Percentiles rank a stretch among this genome's conserved stretches.
phyloP scores from a whole-genome alignment of 106 monocot species.

The Narthecium ossifragum region DNA sequence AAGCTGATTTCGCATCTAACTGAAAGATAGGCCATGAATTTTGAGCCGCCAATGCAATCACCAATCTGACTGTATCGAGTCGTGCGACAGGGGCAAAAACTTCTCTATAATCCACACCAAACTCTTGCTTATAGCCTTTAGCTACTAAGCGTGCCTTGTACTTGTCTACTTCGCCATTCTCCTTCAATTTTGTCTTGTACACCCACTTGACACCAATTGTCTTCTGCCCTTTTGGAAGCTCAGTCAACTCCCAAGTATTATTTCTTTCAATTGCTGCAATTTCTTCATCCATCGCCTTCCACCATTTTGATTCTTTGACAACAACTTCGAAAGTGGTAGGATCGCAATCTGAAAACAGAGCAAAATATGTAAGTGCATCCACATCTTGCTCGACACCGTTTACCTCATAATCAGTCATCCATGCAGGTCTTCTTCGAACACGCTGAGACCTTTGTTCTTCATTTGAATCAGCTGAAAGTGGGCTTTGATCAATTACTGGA shows the following conservation, averaged over 20 bases:
- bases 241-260: not conserved
- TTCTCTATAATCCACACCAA: constrained; percentile 6
- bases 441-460: not conserved
- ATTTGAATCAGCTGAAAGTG: no score
- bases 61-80: constrained; percentile 8
- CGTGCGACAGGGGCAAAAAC: not conserved
- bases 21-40: constrained; percentile 7
- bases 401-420: constrained; percentile 16
- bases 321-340: constrained; percentile 5
- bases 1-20: constrained; percentile 17
- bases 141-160: not conserved
- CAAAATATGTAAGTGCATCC: constrained; percentile 10
- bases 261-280: not conserved
- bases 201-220: constrained; percentile 4
- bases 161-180: not conserved
- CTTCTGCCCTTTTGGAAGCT: not conserved
- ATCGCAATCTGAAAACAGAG: constrained; percentile 15
- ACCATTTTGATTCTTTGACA: not conserved
- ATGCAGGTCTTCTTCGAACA: constrained; percentile 12
- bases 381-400: not conserved
- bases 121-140: constrained; percentile 4
- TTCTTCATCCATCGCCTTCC: not conserved
- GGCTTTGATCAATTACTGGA: no score
- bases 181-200: not conserved
- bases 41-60: constrained; percentile 18